Evolutionary conservation across 495 filamentous ascomycete species (phyloP).

Genomic region (Penicillium manginii): DNA sequence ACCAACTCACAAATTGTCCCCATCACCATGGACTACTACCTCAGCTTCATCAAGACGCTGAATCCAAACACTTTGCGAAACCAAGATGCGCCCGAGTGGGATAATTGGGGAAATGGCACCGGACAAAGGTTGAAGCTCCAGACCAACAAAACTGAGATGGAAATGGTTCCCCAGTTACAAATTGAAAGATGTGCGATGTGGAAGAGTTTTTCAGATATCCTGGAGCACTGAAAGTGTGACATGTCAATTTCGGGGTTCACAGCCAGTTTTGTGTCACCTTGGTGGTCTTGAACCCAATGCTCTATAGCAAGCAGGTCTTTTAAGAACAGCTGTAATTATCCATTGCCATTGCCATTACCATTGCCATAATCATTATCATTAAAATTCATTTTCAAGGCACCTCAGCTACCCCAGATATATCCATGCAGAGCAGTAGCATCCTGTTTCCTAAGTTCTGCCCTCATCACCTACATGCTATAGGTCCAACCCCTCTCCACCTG

Average conservation of each 20-base stretch:
- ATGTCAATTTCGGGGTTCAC: background rate
- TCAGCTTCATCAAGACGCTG: slow-evolving; percentile 63
- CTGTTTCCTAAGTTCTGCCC: background rate
- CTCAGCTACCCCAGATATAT: no score
- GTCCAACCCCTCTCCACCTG: background rate
- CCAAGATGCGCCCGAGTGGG: slow-evolving; percentile 46
- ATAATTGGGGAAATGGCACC: slow-evolving; percentile 32
- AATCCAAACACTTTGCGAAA: slow-evolving; percentile 58
- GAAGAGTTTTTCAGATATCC: slow-evolving; percentile 23
- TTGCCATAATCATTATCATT: background rate
- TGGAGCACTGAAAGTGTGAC: slow-evolving; percentile 23
- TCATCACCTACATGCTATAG: background rate
- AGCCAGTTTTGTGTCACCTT: background rate
- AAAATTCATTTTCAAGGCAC: background rate
- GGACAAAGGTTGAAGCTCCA: slow-evolving; percentile 46
- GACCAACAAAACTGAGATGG: slow-evolving; percentile 59
- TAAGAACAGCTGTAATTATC: no score
- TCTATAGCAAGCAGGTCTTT: no score
- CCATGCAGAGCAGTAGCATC: background rate
- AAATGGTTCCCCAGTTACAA: slow-evolving; percentile 47
- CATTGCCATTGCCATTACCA: no score
- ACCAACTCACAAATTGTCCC: slow-evolving; percentile 53
- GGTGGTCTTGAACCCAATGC: background rate
- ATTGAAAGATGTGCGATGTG: slow-evolving; percentile 50
- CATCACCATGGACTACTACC: slow-evolving; percentile 64